Evolutionary conservation across 768 basidiomycete species (phyloP).

Genomic region (Lentinus brumalis): DNA sequence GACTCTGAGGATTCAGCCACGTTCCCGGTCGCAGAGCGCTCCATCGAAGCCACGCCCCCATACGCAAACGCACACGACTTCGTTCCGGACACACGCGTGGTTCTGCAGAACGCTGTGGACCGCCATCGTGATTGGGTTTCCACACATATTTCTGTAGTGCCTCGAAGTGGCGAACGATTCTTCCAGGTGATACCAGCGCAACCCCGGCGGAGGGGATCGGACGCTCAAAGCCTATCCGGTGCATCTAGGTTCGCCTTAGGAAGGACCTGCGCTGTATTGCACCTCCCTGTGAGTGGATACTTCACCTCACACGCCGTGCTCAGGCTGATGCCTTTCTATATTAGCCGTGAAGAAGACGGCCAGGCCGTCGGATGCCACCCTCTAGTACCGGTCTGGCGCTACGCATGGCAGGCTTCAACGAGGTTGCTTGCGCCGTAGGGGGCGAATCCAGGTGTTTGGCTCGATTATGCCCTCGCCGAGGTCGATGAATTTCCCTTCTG

Average conservation of each 20-base stretch:
- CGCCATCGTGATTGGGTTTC: constrained; percentile 10
- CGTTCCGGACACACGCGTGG: background rate
- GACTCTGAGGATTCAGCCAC: background rate
- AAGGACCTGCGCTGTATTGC: background rate
- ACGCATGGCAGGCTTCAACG: background rate
- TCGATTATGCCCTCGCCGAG: background rate
- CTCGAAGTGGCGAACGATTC: constrained; percentile 10
- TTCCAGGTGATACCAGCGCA: background rate
- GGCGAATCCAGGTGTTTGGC: background rate
- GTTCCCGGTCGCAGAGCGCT: background rate
- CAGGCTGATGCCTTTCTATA: constrained; percentile 12
- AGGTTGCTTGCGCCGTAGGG: background rate
- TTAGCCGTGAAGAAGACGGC: background rate
- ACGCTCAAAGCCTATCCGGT: constrained; percentile 18
- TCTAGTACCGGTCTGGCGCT: constrained; percentile 7
- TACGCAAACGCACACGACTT: background rate
- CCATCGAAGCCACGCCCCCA: background rate
- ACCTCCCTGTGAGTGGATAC: background rate
- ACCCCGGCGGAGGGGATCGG: constrained; percentile 11
- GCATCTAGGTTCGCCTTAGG: constrained; percentile 16
- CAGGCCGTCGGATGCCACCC: background rate
- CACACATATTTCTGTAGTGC: background rate
- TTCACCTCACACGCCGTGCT: background rate
- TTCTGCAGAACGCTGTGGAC: background rate
- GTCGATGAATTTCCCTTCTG: background rate